Conservation (phyloP, 2,329 filamentous ascomycete genomes). For the Trichophaea hybrida region DNA sequence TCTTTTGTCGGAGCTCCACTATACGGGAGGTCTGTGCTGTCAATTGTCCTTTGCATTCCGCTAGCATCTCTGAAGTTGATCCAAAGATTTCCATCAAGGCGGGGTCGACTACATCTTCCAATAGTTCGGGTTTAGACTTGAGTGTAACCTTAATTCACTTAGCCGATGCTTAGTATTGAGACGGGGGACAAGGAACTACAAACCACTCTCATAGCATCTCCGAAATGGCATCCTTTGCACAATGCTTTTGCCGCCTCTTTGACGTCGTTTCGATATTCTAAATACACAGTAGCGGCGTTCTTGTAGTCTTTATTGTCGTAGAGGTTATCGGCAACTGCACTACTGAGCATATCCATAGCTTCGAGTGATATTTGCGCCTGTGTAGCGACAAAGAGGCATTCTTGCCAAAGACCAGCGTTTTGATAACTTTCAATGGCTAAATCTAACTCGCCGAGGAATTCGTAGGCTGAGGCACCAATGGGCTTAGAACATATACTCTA, state of each 20-base stretch:
- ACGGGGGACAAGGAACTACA: constrained; percentile 31
- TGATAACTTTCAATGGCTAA: constrained; percentile 73
- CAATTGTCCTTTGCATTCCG: constrained; percentile 80
- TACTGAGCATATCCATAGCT: constrained; percentile 54
- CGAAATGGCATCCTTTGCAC: constrained; percentile 77
- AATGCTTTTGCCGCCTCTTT: constrained; percentile 57
- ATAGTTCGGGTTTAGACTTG: constrained; percentile 45
- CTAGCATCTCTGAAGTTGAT: constrained; percentile 74
- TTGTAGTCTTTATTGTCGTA: constrained; percentile 73
- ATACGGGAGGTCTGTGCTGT: constrained; percentile 74
- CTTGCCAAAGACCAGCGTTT: constrained; percentile 75
- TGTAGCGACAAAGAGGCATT: constrained; percentile 67
- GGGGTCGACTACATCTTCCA: constrained; percentile 56
- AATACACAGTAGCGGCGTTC: constrained; percentile 62
- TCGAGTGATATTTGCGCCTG: constrained; percentile 39
- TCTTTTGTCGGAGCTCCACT: constrained; percentile 64
- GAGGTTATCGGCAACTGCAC: constrained; percentile 59
- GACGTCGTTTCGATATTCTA: constrained; percentile 65
- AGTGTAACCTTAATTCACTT: constrained; percentile 40
- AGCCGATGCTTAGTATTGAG: neutral
- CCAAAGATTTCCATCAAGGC: constrained; percentile 70
- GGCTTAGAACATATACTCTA: neutral
- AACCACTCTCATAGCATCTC: constrained; percentile 58
- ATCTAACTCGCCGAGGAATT: constrained; percentile 61
- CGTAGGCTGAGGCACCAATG: constrained; percentile 46